Conservation (phyloP, 2,329 filamentous ascomycete genomes). For the Ophiostoma montium region DNA sequence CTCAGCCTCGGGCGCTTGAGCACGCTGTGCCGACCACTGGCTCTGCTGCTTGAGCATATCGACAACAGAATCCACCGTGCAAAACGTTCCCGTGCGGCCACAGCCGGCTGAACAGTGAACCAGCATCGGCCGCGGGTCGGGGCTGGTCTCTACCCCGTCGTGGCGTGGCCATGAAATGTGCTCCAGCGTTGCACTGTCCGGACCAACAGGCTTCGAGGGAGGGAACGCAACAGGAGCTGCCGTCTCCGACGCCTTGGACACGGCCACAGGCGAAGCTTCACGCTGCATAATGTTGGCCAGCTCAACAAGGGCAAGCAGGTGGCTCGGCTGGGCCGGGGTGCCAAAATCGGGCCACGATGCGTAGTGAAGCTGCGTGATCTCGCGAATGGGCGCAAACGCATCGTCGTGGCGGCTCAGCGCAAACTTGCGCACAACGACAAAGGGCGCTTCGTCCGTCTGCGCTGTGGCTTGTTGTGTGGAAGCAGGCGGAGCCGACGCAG, state of each 20-base stretch:
- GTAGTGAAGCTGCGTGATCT: slow-evolving; percentile 91
- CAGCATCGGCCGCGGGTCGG: slow-evolving; percentile 53
- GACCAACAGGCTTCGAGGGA: no score
- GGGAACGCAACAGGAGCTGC: neutral
- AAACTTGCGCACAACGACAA: slow-evolving; percentile 77
- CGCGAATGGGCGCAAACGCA: slow-evolving; percentile 75
- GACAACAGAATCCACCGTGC: slow-evolving; percentile 88
- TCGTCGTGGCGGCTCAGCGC: slow-evolving; percentile 61
- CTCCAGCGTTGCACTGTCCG: slow-evolving; percentile 6
- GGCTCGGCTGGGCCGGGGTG: slow-evolving; percentile 73
- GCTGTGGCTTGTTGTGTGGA: slow-evolving; percentile 16
- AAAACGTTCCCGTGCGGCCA: slow-evolving; percentile 90
- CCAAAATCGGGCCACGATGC: slow-evolving; percentile 97
- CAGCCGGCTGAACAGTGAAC: slow-evolving; percentile 96
- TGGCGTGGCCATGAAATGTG: slow-evolving; percentile 30
- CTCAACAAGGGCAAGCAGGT: slow-evolving; percentile 81
- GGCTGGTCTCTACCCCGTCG: slow-evolving; percentile 44
- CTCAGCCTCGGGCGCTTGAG: neutral
- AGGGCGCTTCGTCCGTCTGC: slow-evolving; percentile 43
- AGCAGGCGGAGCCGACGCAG: neutral
- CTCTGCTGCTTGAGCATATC: slow-evolving; percentile 90
- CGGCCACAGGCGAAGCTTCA: slow-evolving; percentile 22
- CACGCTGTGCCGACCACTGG: neutral
- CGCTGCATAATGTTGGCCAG: slow-evolving; percentile 64
- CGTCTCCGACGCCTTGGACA: neutral